Percentiles rank a stretch among this genome's conserved stretches.
Conservation (phyloP, 2,329 filamentous ascomycete genomes). For the Cercospora sp. region DNA sequence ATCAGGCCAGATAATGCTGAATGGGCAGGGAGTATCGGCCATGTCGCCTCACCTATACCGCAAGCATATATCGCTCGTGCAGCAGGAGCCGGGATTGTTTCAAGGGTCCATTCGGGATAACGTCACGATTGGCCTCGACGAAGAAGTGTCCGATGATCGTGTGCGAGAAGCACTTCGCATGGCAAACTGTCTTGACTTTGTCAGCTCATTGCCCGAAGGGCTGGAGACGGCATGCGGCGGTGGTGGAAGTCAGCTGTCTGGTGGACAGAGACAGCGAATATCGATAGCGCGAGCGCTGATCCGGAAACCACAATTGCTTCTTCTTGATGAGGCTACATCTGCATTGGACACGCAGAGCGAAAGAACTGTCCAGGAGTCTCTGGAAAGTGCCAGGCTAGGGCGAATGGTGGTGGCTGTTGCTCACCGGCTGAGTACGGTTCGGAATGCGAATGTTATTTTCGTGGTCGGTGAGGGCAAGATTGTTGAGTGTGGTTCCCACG, state of each 20-base stretch:
- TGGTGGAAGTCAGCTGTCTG: constrained; percentile 51
- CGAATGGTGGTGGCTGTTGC: constrained; percentile 45
- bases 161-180: constrained; percentile 50
- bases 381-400: constrained; percentile 53
- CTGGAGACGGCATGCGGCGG: constrained; percentile 51
- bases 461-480: constrained; percentile 42
- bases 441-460: constrained; percentile 41
- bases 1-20: constrained; percentile 45
- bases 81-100: constrained; percentile 50
- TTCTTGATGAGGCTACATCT: constrained; percentile 61
- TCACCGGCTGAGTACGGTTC: constrained; percentile 42
- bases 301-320: constrained; percentile 52
- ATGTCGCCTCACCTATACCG: constrained; percentile 44
- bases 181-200: constrained; percentile 56
- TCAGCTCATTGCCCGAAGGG: constrained; percentile 53
- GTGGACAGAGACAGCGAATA: constrained; percentile 58
- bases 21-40: constrained; percentile 57
- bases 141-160: constrained; percentile 42
- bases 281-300: constrained; percentile 57
- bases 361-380: constrained; percentile 64
- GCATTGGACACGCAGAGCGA: constrained; percentile 66
- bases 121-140: constrained; percentile 38
- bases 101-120: constrained; percentile 46
- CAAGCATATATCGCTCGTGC: constrained; percentile 45
- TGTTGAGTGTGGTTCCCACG: constrained; percentile 42